Percentiles rank a stretch among this genome's conserved stretches.
These are phyloP conservation scores for Leptographium galeiforme DNA, from an alignment of 2,329 filamentous ascomycete species.

Conservation along the genomic window DNA sequence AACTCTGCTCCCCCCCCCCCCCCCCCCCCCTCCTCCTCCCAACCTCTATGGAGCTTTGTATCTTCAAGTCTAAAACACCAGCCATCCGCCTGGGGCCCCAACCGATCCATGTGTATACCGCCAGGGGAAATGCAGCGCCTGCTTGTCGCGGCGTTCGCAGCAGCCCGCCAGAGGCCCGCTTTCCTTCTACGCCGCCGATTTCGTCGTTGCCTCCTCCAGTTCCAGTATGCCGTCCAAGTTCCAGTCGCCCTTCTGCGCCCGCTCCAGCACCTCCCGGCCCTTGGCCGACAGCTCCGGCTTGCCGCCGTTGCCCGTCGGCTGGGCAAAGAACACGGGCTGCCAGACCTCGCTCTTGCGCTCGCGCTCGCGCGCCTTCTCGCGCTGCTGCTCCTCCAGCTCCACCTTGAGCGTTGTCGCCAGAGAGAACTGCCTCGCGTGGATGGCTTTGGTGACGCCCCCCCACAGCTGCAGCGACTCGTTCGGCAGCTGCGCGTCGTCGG, in stretches of 20 bases:
- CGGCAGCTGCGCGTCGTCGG: slow-evolving; percentile 61
- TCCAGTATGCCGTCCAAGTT: slow-evolving; percentile 16
- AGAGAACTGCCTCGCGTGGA: slow-evolving; percentile 66
- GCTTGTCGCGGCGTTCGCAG: neutral
- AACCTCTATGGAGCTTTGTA: too few species aligned
- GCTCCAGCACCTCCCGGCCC: slow-evolving; percentile 34
- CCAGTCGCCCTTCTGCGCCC: slow-evolving; percentile 41
- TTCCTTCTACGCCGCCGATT: neutral
- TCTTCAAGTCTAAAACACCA: too few species aligned
- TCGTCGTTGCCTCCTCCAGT: neutral
- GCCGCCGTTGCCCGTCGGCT: slow-evolving; percentile 40
- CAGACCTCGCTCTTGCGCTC: slow-evolving; percentile 57
- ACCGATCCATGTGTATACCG: neutral
- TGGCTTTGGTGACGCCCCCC: slow-evolving; percentile 76
- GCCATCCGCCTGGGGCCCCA: neutral
- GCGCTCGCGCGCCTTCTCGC: slow-evolving; percentile 70
- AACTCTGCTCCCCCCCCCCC: too few species aligned
- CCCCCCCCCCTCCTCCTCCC: neutral
- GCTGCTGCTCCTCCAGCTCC: slow-evolving; percentile 81
- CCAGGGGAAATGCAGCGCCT: neutral
- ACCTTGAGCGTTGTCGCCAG: slow-evolving; percentile 79
- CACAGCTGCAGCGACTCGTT: slow-evolving; percentile 88
- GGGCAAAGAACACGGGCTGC: slow-evolving; percentile 78
- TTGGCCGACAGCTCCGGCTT: slow-evolving; percentile 42
- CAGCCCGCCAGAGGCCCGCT: neutral